A percentile compares a stretch with the other conserved stretches of the same genome.
Conservation (phyloP, 2,329 filamentous ascomycete genomes). For the Cercospora sp. region DNA sequence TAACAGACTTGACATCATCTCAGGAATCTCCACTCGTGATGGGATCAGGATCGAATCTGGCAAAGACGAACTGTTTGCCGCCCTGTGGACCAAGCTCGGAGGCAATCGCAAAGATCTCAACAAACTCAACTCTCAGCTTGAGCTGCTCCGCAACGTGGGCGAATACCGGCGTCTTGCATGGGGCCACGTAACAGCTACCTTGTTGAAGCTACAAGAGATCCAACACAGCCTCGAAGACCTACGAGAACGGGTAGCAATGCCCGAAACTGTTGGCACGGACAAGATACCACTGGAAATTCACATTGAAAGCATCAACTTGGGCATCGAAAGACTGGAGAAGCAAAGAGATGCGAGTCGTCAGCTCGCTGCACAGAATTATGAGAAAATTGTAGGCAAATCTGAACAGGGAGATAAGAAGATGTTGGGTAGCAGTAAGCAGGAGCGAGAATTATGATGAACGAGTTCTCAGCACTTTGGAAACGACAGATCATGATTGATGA, state of each 20-base stretch:
- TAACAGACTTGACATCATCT: slow-evolving; percentile 67
- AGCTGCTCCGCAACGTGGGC: slow-evolving; percentile 65
- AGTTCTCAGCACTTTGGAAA: not conserved
- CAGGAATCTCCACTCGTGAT: slow-evolving; percentile 67
- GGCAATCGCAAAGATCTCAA: slow-evolving; percentile 63
- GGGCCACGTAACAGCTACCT: slow-evolving; percentile 66
- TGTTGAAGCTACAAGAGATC: slow-evolving; percentile 74
- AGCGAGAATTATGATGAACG: slow-evolving; percentile 19
- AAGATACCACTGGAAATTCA: slow-evolving; percentile 69
- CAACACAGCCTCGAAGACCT: slow-evolving; percentile 70
- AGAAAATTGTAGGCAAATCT: slow-evolving; percentile 27
- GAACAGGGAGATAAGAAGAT: slow-evolving; percentile 26
- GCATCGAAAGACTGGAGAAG: slow-evolving; percentile 69
- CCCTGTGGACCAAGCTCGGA: slow-evolving; percentile 73
- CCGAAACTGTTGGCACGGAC: slow-evolving; percentile 59
- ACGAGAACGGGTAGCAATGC: slow-evolving; percentile 67
- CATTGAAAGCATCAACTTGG: slow-evolving; percentile 71
- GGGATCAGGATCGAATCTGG: slow-evolving; percentile 59
- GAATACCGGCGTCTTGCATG: slow-evolving; percentile 66
- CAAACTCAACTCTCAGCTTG: slow-evolving; percentile 64
- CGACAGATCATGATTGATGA: slow-evolving; percentile 15
- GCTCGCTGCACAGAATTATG: slow-evolving; percentile 35
- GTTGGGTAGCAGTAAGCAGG: slow-evolving; percentile 26
- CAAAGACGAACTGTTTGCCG: slow-evolving; percentile 66
- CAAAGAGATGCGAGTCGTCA: slow-evolving; percentile 55